Evolutionary conservation across 2,329 filamentous ascomycete species (phyloP), one percentile per base, ranked within the genome.

Genomic region (Ophiosphaerella herpotricha): DNA sequence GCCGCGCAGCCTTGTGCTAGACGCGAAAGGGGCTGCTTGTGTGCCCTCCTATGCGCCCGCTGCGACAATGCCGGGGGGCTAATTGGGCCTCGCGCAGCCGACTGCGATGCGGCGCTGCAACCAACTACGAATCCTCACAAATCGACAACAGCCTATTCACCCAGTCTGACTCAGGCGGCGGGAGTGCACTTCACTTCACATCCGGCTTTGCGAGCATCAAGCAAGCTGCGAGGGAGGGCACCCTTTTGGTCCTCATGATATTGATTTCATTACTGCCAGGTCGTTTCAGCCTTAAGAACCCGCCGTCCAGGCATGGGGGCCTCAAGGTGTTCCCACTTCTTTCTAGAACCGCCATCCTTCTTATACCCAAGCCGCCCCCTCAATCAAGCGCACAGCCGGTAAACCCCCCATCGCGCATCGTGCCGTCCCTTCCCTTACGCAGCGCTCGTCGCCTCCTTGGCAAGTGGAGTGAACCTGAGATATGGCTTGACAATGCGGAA

Each of bases 401-500:
- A 36, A 1, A 24, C 16, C 24, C 26, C 18, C 14, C 41, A 31
- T 14, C 43, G 36, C 39, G 14, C 13, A 34, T 39, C 23, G 13
- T 50, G 16, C 38, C 43, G 35, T 38, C 16, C 24, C 31, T 18
- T 37, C 13, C 14, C 13, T 18, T 39, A 39, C 13, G 64, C 75
- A 46, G 80, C 81, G 50, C 72, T 78, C 31, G 80, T 83, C 75
- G 83, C 75, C 66, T 83, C 80, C 74, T 82, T 81, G 54, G 82
- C 78, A 44, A 85, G 76, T 54, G 82, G 81, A 39, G 82, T 84
- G 72, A 82, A 83, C 23, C 83, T 73, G 46, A 85, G 75, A 75
- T 85, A 85, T 36, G 83, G 83, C 79, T 84, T 85, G 54, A 86
- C 81, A 54, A 84, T 81, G 64, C 77, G 79, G 72, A 85, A 78